Conservation (phyloP, 2,329 filamentous ascomycete species). For the Aspergillus texensis region DNA sequence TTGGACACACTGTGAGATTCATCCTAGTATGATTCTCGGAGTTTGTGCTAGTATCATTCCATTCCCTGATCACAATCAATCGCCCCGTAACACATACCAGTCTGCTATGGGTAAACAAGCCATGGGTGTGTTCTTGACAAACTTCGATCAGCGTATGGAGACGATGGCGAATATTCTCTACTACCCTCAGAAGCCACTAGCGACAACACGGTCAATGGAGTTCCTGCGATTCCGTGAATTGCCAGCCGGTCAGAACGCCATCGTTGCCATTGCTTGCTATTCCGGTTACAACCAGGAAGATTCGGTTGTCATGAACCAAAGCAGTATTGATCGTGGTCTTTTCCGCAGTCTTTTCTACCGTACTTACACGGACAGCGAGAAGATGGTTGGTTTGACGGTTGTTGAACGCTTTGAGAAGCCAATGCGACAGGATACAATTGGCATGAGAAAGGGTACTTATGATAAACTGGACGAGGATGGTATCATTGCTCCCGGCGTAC, state of each 20-base stretch:
- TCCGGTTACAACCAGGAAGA: constrained; percentile 99
- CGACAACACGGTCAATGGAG: constrained; percentile 96
- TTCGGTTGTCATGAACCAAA: constrained; percentile 99
- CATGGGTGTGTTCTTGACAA: constrained; percentile 98
- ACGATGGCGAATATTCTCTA: constrained; percentile 99
- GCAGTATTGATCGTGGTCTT: constrained; percentile 93
- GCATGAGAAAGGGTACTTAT: constrained; percentile 92
- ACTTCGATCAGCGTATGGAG: constrained; percentile 96
- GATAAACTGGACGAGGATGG: constrained; percentile 98
- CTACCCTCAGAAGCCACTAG: constrained; percentile 96
- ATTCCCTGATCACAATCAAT: constrained; percentile 98
- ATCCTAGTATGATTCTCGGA: constrained; percentile 97
- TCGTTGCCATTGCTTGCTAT: constrained; percentile 96
- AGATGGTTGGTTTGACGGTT: constrained; percentile 89
- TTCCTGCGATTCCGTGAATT: constrained; percentile 97
- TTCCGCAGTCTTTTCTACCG: constrained; percentile 98
- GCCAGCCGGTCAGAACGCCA: constrained; percentile 95
- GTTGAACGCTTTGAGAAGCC: constrained; percentile 97
- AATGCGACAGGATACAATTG: constrained; percentile 80
- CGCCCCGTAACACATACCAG: constrained; percentile 97
- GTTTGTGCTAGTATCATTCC: constrained; percentile 99
- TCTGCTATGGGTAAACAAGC: constrained; percentile 99
- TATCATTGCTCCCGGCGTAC: constrained; percentile 88
- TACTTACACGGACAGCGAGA: constrained; percentile 95
- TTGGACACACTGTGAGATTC: constrained; percentile 98